These are phyloP conservation scores for Ogataea neopini DNA, from an alignment of 805 yeast species.

Conservation along the genomic window DNA sequence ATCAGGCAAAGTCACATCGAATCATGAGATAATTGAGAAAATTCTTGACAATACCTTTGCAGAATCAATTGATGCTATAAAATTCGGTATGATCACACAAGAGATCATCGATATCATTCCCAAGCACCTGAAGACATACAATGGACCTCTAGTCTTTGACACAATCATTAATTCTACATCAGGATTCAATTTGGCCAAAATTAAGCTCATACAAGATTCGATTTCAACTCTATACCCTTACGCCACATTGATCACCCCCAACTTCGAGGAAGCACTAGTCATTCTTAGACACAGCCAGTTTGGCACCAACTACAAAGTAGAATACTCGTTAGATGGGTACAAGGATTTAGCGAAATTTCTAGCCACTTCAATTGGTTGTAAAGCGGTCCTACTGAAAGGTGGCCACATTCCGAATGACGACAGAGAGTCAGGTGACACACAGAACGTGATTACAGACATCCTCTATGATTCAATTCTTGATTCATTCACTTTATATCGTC, in stretches of 20 bases:
- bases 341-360: conserved; percentile 39
- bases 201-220: conserved; percentile 29
- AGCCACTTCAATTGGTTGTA: conserved; percentile 29
- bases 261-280: conserved; percentile 60
- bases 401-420: conserved; percentile 63
- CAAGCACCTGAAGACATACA: conserved; percentile 35
- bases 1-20: conserved; percentile 42
- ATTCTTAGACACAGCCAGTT: conserved; percentile 10
- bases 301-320: conserved; percentile 25
- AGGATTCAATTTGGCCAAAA: conserved; percentile 58
- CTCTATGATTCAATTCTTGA: conserved; percentile 46
- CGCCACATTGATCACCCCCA: conserved; percentile 74
- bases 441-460: conserved; percentile 47
- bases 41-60: conserved; percentile 45
- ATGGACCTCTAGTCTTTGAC: conserved; percentile 54
- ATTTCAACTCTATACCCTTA: conserved; percentile 47
- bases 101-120: conserved; percentile 53
- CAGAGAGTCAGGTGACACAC: not conserved
- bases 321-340: conserved; percentile 25
- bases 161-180: conserved; percentile 86
- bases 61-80: conserved; percentile 58
- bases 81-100: conserved; percentile 74
- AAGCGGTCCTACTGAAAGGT: conserved; percentile 67
- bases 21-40: conserved; percentile 43
- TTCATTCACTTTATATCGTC: conserved; percentile 45